Evolutionary conservation across 768 basidiomycete species (phyloP).

Genomic region (Megacollybia marginata): DNA sequence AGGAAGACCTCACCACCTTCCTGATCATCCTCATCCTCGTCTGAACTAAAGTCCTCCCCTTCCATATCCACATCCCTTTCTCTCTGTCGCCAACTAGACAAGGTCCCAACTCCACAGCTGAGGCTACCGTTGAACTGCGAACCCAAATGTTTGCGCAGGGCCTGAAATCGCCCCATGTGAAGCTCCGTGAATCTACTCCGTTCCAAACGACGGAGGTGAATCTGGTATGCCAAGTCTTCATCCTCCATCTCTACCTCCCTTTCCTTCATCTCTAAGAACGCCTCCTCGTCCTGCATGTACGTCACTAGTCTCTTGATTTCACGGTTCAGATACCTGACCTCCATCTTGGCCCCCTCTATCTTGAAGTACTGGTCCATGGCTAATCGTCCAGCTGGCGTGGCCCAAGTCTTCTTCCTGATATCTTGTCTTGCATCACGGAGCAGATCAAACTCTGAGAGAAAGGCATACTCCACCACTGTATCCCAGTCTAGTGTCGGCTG

Average conservation of each 20-base stretch:
- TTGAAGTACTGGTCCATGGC: constrained; percentile 11
- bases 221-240: background rate
- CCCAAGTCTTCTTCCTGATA: constrained; percentile 13
- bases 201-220: background rate
- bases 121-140: background rate
- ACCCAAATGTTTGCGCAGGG: background rate
- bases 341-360: constrained; percentile 10
- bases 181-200: background rate
- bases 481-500: constrained; percentile 6
- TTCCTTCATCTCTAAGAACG: background rate
- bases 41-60: background rate
- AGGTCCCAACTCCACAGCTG: background rate
- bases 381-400: constrained; percentile 4
- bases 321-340: constrained; percentile 12
- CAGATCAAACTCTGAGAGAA: constrained; percentile 1
- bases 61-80: background rate
- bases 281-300: constrained; percentile 8
- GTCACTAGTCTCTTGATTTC: constrained; percentile 12
- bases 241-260: background rate
- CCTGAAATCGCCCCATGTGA: background rate
- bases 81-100: background rate
- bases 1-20: too few relatives aligned
- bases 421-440: constrained; percentile 11
- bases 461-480: constrained; percentile 10
- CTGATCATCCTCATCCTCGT: background rate